Evolutionary conservation across 1,139 yeast genomes (phyloP).

Genomic region (Protomyces inouyei): DNA sequence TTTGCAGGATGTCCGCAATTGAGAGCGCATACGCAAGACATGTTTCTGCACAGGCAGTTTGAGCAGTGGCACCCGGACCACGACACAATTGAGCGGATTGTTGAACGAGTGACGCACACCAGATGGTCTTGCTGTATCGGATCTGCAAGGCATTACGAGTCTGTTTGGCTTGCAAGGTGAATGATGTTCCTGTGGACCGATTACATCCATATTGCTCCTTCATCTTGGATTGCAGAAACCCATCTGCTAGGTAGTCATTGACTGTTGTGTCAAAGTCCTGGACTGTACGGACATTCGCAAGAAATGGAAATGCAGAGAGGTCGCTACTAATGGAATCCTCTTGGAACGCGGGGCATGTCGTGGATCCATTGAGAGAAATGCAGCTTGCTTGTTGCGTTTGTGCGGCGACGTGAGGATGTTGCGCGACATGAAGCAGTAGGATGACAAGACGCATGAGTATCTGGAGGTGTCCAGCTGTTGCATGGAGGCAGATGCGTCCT

Average conservation of each 20-base stretch:
- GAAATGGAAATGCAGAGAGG: neutral
- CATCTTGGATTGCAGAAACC: neutral
- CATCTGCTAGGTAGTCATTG: neutral
- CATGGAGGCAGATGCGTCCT: no score
- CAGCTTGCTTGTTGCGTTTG: no score
- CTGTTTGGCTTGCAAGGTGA: neutral
- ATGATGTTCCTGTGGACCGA: neutral
- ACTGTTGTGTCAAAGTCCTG: slow-evolving; percentile 6
- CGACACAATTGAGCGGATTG: slow-evolving; percentile 6
- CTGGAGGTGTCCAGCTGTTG: no score
- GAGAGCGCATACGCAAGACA: slow-evolving; percentile 18
- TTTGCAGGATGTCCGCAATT: slow-evolving; percentile 4
- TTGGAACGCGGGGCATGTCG: neutral
- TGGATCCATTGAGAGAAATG: neutral
- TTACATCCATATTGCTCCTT: neutral
- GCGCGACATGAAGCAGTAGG: no score
- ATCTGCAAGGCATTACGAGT: neutral
- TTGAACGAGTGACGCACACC: slow-evolving; percentile 26
- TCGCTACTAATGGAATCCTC: neutral
- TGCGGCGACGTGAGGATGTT: no score
- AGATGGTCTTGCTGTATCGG: slow-evolving; percentile 16
- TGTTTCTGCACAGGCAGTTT: slow-evolving; percentile 26
- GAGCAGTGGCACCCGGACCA: neutral
- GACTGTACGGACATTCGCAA: neutral
- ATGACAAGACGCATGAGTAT: no score